These are phyloP conservation scores for Ustilago vetiveriae DNA, from an alignment of 1,284 basidiomycete species.

Conservation along the genomic window DNA sequence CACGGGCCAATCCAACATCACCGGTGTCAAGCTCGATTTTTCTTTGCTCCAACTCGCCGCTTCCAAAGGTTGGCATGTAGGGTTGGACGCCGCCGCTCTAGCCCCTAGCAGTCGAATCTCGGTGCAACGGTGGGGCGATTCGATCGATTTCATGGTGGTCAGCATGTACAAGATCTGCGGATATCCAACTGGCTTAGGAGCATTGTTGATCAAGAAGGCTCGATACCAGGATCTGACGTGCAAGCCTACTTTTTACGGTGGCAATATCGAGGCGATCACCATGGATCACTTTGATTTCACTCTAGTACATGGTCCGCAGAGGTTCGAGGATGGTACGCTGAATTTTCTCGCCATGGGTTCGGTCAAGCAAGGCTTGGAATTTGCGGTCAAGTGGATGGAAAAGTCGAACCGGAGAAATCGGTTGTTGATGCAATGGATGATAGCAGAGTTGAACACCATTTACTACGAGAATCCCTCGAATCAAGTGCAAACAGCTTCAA, in stretches of 20 bases:
- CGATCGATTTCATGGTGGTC: conserved; percentile 30
- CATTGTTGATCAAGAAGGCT: conserved; percentile 13
- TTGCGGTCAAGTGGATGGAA: conserved; percentile 13
- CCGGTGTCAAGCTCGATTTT: conserved; percentile 21
- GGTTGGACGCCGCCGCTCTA: conserved; percentile 29
- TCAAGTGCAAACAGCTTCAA: too few species aligned
- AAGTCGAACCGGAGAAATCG: neutral
- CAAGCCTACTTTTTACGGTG: conserved; percentile 32
- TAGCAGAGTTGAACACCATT: conserved; percentile 13
- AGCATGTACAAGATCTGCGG: conserved; percentile 37
- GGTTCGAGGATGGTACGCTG: conserved; percentile 34
- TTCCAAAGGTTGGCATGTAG: conserved; percentile 10
- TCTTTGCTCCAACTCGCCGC: neutral
- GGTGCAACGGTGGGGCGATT: neutral
- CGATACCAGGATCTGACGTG: conserved; percentile 4
- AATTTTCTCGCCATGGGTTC: conserved; percentile 14
- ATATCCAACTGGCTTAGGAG: conserved; percentile 26
- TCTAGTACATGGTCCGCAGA: conserved; percentile 15
- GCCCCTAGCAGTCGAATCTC: conserved; percentile 24
- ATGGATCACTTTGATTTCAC: conserved; percentile 32
- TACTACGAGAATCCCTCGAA: too few species aligned
- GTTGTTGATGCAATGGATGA: conserved; percentile 13
- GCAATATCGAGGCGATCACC: conserved; percentile 35
- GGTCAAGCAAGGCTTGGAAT: conserved; percentile 18
- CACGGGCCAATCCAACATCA: conserved; percentile 36